Evolutionary conservation across 1,284 basidiomycete genomes (phyloP), one percentile per base, ranked within the genome.

Genomic region (Chiua sp.): DNA sequence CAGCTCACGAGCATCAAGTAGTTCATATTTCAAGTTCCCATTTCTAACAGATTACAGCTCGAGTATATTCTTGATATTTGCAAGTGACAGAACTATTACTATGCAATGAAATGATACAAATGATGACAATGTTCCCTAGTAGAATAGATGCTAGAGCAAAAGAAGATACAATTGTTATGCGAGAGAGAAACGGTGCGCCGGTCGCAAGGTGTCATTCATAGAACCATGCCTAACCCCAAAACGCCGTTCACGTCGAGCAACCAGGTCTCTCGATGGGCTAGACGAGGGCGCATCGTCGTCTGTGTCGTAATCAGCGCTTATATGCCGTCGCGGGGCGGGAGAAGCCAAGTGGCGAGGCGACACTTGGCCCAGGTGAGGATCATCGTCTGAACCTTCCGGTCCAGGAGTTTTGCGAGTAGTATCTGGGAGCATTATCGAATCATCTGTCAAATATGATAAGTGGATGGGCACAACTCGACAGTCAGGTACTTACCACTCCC

Each of bases 341-440:
- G 88, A 91, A 47, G 85, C 82, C 30, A 90, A 71, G 64, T 86
- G 86, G 60, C 83, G 82, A 26, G 88, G 87, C 0, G 87, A 89
- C n/a, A 88, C 85, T 71, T 88, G 85, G 1, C 87, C 87, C 28
- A 84, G 60, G 63, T 79, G 79, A 1, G 80, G 81, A 60, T 87
- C 83, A 60, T 91, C 87, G 63, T 90, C 88, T 3, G 87, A 89
- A 5, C 59, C 56, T 61, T 75, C 53, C 55, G 55, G 33, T 56
- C 54, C 59, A 32, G 26, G 30, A 30, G 46, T 47, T 26, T 23
- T 47, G 46, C 52, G 56, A 46, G 47, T 51, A 42, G 69, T 42
- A 62, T 65, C 26, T 61, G 62, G 52, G 63, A 70, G 73, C 59
- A 79, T 75, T 58, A 82, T 80, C 0, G 82, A 83, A 60, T 82